A percentile compares a stretch with the other conserved stretches of the same genome.
These are phyloP conservation scores for Marasmius fiardii DNA, from an alignment of 1,284 basidiomycete species.

Conservation along the genomic window DNA sequence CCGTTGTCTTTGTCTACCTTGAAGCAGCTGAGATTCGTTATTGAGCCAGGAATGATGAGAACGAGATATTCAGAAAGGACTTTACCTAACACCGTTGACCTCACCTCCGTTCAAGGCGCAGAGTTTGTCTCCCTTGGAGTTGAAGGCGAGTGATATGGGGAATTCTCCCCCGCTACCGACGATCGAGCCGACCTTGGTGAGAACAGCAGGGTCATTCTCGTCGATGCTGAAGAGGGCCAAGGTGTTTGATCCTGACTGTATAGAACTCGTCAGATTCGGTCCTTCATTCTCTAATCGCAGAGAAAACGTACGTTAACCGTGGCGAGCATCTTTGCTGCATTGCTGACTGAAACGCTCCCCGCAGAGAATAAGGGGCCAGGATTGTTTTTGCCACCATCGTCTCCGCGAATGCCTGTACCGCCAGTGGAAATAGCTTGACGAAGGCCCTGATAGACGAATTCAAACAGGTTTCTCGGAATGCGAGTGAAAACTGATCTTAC, in stretches of 20 bases:
- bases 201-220: constrained; percentile 33
- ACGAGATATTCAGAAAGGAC: background rate
- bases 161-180: constrained; percentile 42
- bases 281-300: constrained; percentile 11
- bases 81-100: constrained; percentile 42
- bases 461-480: background rate
- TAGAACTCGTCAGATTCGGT: background rate
- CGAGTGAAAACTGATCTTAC: constrained; percentile 15
- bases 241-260: constrained; percentile 43
- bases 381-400: constrained; percentile 1
- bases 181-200: constrained; percentile 37
- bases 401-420: constrained; percentile 4
- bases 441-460: background rate
- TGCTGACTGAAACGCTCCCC: constrained; percentile 5
- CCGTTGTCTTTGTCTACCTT: constrained; percentile 36
- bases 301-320: constrained; percentile 8
- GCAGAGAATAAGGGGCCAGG: constrained; percentile 3
- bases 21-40: constrained; percentile 34
- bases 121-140: constrained; percentile 31
- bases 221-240: constrained; percentile 42
- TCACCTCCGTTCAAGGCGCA: constrained; percentile 45
- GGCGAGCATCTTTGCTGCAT: constrained; percentile 6
- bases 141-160: constrained; percentile 43
- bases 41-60: background rate
- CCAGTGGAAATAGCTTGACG: constrained; percentile 7